Evolutionary conservation across 305 asterid genomes (phyloP), one percentile per base, ranked within the genome.

Genomic region (Solanum aculeatissimum): DNA sequence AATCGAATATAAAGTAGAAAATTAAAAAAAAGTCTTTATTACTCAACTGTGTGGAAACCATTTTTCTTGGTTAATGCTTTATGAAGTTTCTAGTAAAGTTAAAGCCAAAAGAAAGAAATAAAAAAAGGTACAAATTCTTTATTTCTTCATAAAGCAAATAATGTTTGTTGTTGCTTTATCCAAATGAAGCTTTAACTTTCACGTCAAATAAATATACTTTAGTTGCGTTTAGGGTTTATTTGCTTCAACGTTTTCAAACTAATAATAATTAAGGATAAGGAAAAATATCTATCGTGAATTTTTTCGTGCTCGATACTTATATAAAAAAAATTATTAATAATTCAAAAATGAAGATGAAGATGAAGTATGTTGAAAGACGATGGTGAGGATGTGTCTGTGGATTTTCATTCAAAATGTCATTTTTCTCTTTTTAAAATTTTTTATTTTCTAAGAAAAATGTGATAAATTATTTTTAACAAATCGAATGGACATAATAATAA

Each of bases 141-240:
- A 77, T 51, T 77, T 77, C 25, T 75, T 75, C n/a, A 25, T 51
- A 74, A 74, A 51, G 63, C 27, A 77, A 77, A 77, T 49, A 51
- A 49, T 51, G 2, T 49, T 49, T 77, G 18, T 75, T 51, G 42
- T 75, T 49, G 45, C 63, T 27, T 74, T 47, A 74, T 45, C 9
- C 4, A 23, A 74, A 45, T 47, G 40, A 74, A 49, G 45, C 82
- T 49, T 77, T 10, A 8, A 9, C 82, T 77, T 75, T 27, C 82
- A 77, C 58, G 82, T 25, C 25, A 77, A 2, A 77, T 49, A 16
- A 77, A n/a, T 42, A 40, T 2, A n/a, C n/a, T 27, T 15, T 6
- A 13, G 47, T 75, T 75, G 82, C 82, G 27, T 77, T 49, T 49
- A 7, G 2, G 7, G 1, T 27, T 47, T 7, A 18, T 75, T 65